phyloP scores from a whole-genome alignment of 2,329 filamentous ascomycete genomes.

The Anisogramma anomala region DNA sequence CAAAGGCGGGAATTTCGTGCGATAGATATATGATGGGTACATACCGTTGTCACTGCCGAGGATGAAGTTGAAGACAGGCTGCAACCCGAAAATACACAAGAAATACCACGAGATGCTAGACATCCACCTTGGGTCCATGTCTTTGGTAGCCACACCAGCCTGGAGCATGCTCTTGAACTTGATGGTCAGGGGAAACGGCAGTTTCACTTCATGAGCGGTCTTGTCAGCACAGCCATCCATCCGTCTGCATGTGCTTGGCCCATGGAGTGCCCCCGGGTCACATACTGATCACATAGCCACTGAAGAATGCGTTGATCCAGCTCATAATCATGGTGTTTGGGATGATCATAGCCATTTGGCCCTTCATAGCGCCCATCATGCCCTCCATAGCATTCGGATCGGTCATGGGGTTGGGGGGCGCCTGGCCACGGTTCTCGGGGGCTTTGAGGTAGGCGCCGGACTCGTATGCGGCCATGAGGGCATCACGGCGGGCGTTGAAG shows the following conservation, averaged over 20 bases:
- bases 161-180: slow-evolving; percentile 99
- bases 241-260: not conserved
- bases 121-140: slow-evolving; percentile 97
- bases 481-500: slow-evolving; percentile 71
- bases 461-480: slow-evolving; percentile 70
- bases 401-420: slow-evolving; percentile 84
- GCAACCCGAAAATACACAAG: slow-evolving; percentile 88
- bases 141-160: slow-evolving; percentile 86
- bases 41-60: slow-evolving; percentile 90
- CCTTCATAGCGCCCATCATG: slow-evolving; percentile 99
- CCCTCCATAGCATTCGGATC: slow-evolving; percentile 97
- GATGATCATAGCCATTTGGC: slow-evolving; percentile 99
- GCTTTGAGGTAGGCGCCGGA: slow-evolving; percentile 82
- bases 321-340: slow-evolving; percentile 99
- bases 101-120: slow-evolving; percentile 99
- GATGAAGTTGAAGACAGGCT: slow-evolving; percentile 95
- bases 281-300: slow-evolving; percentile 91
- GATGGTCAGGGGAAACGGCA: slow-evolving; percentile 93
- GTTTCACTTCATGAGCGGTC: slow-evolving; percentile 54
- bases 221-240: slow-evolving; percentile 14
- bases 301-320: slow-evolving; percentile 99
- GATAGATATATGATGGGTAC: slow-evolving; percentile 22
- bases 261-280: slow-evolving; percentile 15
- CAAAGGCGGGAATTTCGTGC: not conserved
- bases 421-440: slow-evolving; percentile 73